Evolutionary conservation across 2,329 filamentous ascomycete genomes (phyloP).

Genomic region (Cercospora beticola): DNA sequence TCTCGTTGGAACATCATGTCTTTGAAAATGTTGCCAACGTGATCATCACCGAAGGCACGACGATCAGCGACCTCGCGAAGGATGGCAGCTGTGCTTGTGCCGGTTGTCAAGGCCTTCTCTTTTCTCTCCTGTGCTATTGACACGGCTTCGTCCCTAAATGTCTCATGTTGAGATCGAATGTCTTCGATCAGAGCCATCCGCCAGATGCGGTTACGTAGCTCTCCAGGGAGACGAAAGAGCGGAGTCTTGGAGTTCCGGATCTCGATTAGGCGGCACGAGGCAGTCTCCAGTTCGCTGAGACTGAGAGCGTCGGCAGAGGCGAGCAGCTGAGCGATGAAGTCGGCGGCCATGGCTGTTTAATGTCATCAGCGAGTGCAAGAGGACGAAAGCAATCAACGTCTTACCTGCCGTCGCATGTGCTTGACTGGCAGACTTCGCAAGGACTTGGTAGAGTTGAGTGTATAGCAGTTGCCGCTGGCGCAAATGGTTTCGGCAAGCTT

Average conservation of each 20-base stretch:
- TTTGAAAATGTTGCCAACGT: too few species aligned
- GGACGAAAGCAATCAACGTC: not conserved
- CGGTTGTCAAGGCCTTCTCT: not conserved
- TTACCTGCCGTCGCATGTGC: not conserved
- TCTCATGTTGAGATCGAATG: not conserved
- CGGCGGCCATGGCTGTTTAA: not conserved
- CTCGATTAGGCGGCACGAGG: not conserved
- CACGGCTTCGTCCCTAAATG: not conserved
- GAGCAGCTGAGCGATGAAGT: not conserved
- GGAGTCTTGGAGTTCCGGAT: constrained; percentile 1
- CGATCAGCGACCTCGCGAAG: not conserved
- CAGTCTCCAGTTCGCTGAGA: not conserved
- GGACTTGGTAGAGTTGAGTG: not conserved
- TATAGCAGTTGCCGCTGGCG: not conserved
- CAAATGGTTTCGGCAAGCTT: not conserved
- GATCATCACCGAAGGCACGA: too few species aligned
- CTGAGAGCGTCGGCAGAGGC: not conserved
- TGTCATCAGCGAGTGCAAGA: not conserved
- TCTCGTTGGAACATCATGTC: not conserved
- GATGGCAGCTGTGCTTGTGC: not conserved
- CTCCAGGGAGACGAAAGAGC: constrained; percentile 2
- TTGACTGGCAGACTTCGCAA: not conserved
- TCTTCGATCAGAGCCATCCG: not conserved
- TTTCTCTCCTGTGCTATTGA: not conserved
- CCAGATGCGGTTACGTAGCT: constrained; percentile 6